Evolutionary conservation across 1,139 yeast genomes (phyloP), one percentile per base, ranked within the genome.

Genomic region (Pneumocystis oryctolagi): DNA sequence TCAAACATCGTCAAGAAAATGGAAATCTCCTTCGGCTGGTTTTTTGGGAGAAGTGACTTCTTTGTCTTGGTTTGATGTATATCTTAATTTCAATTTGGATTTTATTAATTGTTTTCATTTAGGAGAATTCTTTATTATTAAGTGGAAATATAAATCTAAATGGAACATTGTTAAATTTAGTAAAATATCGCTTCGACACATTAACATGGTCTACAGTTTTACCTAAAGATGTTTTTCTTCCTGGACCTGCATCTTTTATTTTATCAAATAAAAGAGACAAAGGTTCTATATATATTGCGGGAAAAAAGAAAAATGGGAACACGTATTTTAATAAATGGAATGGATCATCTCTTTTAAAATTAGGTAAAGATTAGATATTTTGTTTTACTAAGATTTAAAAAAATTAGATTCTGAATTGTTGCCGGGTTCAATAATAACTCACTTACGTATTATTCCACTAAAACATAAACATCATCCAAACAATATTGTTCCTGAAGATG

Each of bases 81-180:
- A 14, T 47, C 16, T 25, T 47, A 47, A 47, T 12, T 47, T 25
- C 3, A 5, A 16, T 40, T 5, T 20, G 25, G 1, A 25, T 47
- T 47, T 47, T 47, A 25, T 47, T 47, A 47, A 47, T 8, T 14
- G 16, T 2, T 25, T 25, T 47, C n/a, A 25, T 47, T 6, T 25
- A 47, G 60, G 71, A 78, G 9, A 78, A 80, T 60, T 71, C 78
- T 32, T 79, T 85, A 2, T 73, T 89, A 61, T 73, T 87, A 56
- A 81, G 85, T 62, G 96, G 96, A 39, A 78, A 80, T 67, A 75
- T 85, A 66, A 73, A 77, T 0, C 70, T 80, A 62, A 75, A 78
- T 60, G 74, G 73, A 55, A 72, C 75, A 1, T 64, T 70, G 14
- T 75, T 76, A 9, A 80, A 72, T 47, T 68, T 85, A 65, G 78